phyloP scores from a whole-genome alignment of 768 basidiomycete species.

The Agrocybe praecox region DNA sequence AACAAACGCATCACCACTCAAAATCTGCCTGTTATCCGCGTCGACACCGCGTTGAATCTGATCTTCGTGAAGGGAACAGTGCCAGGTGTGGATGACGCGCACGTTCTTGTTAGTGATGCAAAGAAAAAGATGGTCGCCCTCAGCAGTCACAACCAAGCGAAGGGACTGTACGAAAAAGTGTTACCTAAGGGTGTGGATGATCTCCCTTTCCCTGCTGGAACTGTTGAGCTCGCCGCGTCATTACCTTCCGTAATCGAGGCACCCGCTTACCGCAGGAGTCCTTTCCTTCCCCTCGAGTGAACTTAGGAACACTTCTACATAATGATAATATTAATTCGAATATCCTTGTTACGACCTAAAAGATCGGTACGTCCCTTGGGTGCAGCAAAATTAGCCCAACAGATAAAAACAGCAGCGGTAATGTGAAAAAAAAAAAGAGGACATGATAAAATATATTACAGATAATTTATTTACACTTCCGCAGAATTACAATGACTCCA shows the following conservation, averaged over 20 bases:
- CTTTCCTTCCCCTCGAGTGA: constrained; percentile 77
- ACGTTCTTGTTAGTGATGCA: constrained; percentile 84
- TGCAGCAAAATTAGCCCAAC: no score
- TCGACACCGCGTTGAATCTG: constrained; percentile 85
- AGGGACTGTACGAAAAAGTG: constrained; percentile 75
- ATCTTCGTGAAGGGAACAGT: constrained; percentile 91
- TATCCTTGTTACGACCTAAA: background rate
- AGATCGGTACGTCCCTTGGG: no score
- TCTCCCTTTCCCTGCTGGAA: constrained; percentile 93
- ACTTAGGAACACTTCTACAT: constrained; percentile 7
- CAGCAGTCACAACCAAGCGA: constrained; percentile 64
- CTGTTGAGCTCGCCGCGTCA: constrained; percentile 66
- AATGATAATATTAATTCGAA: constrained; percentile 4
- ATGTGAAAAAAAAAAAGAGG: no score
- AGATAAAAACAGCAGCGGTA: no score
- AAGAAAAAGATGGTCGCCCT: constrained; percentile 80
- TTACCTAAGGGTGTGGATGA: constrained; percentile 81
- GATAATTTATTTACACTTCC: background rate
- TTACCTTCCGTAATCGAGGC: constrained; percentile 71
- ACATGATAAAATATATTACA: background rate
- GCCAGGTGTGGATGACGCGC: constrained; percentile 87
- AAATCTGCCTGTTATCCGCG: constrained; percentile 86
- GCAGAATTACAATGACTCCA: background rate
- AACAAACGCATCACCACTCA: constrained; percentile 80
- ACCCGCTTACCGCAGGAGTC: constrained; percentile 72